Conservation (phyloP, 805 yeast genomes). For the Candida gorgasii region DNA sequence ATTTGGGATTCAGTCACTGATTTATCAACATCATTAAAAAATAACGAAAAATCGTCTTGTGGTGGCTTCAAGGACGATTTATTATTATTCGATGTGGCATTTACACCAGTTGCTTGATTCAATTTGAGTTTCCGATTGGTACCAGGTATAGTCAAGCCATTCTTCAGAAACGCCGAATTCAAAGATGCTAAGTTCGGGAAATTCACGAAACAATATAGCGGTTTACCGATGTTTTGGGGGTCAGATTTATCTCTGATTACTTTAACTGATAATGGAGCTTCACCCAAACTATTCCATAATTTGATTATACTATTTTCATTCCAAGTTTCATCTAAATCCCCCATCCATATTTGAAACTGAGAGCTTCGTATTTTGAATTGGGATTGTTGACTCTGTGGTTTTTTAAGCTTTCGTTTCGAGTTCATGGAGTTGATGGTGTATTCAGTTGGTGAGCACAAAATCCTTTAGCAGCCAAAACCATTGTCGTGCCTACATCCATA, state of each 20-base stretch:
- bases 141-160: constrained; percentile 73
- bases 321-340: constrained; percentile 85
- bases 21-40: constrained; percentile 82
- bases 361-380: background rate
- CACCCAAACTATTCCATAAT: constrained; percentile 75
- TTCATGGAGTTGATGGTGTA: constrained; percentile 1
- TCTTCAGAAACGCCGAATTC: constrained; percentile 60
- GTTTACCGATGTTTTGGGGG: constrained; percentile 20
- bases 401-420: constrained; percentile 2
- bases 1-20: constrained; percentile 69
- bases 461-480: too few relatives aligned
- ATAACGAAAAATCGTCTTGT: constrained; percentile 52
- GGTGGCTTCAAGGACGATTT: constrained; percentile 1
- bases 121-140: constrained; percentile 61
- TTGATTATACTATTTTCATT: constrained; percentile 65
- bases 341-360: constrained; percentile 72
- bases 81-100: constrained; percentile 1
- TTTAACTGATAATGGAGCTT: constrained; percentile 57
- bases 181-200: constrained; percentile 65
- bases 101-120: constrained; percentile 67
- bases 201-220: constrained; percentile 73
- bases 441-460: too few relatives aligned
- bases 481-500: background rate
- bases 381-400: too few relatives aligned
- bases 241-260: constrained; percentile 72